phyloP scores from a whole-genome alignment of 495 filamentous ascomycete genomes.

The Aspergillus sclerotiicarbonarius region DNA sequence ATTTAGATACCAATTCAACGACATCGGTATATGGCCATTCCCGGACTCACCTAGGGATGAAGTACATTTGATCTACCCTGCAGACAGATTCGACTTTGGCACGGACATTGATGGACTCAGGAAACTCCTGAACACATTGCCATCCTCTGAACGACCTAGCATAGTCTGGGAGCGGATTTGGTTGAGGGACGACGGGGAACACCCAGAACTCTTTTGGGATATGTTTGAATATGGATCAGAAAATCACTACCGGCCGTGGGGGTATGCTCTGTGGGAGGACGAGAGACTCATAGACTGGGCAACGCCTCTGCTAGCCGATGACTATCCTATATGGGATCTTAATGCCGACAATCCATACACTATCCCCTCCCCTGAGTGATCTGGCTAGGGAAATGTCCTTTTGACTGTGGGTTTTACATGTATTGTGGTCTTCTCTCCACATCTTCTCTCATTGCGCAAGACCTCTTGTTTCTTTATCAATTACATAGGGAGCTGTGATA shows the following conservation, averaged over 20 bases:
- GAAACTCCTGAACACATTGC: slow-evolving; percentile 1
- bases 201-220: background rate
- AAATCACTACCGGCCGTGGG: slow-evolving; percentile 3
- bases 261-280: slow-evolving; percentile 11
- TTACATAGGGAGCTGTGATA: too few species aligned
- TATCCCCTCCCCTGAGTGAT: too few species aligned
- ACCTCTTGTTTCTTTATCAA: too few species aligned
- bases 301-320: background rate
- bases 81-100: slow-evolving; percentile 9
- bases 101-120: background rate
- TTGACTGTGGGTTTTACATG: too few species aligned
- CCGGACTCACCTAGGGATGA: background rate
- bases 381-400: too few species aligned
- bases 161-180: background rate
- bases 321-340: background rate
- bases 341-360: background rate
- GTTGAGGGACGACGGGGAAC: background rate
- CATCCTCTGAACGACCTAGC: background rate
- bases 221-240: background rate
- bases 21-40: background rate
- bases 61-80: slow-evolving; percentile 10
- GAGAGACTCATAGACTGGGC: slow-evolving; percentile 7
- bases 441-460: too few species aligned
- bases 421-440: too few species aligned
- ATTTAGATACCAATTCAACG: too few species aligned